Evolutionary conservation across 768 basidiomycete genomes (phyloP), one percentile per base, ranked within the genome.

Genomic region (Leccinum variicolor): DNA sequence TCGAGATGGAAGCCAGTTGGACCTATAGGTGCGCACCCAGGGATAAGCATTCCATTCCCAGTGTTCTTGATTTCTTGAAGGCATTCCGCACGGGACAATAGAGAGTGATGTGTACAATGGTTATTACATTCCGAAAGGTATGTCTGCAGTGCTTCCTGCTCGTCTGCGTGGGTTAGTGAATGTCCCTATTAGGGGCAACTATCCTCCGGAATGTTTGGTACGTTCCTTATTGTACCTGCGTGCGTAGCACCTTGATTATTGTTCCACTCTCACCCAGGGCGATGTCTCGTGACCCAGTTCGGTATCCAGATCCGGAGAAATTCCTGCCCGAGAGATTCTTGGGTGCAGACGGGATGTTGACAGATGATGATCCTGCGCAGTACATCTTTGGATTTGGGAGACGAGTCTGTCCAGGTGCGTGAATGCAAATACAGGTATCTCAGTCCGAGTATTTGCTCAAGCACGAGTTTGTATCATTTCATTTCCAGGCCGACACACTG

Each of bases 41-140:
- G 21, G 13, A 21, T 14, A 21, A 47, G 21, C 17, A 39, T 39
- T 0, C 8, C 17, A 39, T 25, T 8, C 29, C 29, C 29, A 8
- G 14, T 31, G 17, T 6, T 28, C 46, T 6, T 36, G 21, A 15
- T 56, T 19, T 23, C 23, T 6, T 25, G 10, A 23, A 54, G 54
- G 53, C 15, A 19, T 71, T 31, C 65, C 69, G 6, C 73, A 73
- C 53, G 46, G 57, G 9, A 29, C 64, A 2, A 76, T 73, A 0
- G 58, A 69, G 43, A 75, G 76, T 54, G 77, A 79, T 39, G 56
- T 71, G 13, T 79, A 78, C 61, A 64, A 72, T 31, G 74, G 76
- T 14, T 80, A 79, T 55, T 66, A 79, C 13, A 85, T 85, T 43
- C 83, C 84, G 4, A 74, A 75, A 57, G 83, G 82, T 41, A 54